Percentiles rank a stretch among this genome's conserved stretches.
phyloP scores from a whole-genome alignment of 2,329 filamentous ascomycete genomes.

The Pseudopithomyces maydicus region DNA sequence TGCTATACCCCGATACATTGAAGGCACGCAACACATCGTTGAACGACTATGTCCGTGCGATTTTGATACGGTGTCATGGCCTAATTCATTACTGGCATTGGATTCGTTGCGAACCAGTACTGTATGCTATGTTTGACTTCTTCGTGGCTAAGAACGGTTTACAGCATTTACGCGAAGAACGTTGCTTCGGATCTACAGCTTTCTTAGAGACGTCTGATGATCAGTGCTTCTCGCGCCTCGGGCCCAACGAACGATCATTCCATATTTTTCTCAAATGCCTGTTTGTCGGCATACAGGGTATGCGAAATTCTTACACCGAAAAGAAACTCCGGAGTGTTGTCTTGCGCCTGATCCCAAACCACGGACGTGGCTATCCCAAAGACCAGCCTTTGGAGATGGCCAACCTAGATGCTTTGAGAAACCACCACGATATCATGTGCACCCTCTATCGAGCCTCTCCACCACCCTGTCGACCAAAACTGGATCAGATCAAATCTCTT shows the following conservation, averaged over 20 bases:
- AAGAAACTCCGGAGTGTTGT: conserved; percentile 62
- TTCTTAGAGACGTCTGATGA: conserved; percentile 59
- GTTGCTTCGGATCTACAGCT: conserved; percentile 55
- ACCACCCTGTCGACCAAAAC: conserved; percentile 56
- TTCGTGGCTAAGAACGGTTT: conserved; percentile 58
- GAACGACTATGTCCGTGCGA: conserved; percentile 60
- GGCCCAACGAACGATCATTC: conserved; percentile 59
- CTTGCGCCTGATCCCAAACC: conserved; percentile 64
- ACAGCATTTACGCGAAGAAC: conserved; percentile 58
- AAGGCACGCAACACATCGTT: conserved; percentile 48
- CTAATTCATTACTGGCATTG: conserved; percentile 63
- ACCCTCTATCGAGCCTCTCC: conserved; percentile 65
- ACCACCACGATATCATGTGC: conserved; percentile 66
- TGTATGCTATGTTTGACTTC: conserved; percentile 63
- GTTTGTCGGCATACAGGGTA: conserved; percentile 54
- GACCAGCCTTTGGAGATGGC: conserved; percentile 58
- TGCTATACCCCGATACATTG: conserved; percentile 52
- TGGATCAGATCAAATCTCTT: conserved; percentile 58
- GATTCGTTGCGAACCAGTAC: conserved; percentile 59
- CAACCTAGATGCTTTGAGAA: conserved; percentile 63
- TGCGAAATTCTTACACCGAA: conserved; percentile 53
- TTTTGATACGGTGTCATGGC: conserved; percentile 58
- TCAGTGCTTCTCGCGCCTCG: conserved; percentile 50
- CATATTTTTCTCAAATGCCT: conserved; percentile 65
- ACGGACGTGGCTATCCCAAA: conserved; percentile 64